Conservation (phyloP, 2,329 filamentous ascomycete species). For the Gaeumannomyces tritici region DNA sequence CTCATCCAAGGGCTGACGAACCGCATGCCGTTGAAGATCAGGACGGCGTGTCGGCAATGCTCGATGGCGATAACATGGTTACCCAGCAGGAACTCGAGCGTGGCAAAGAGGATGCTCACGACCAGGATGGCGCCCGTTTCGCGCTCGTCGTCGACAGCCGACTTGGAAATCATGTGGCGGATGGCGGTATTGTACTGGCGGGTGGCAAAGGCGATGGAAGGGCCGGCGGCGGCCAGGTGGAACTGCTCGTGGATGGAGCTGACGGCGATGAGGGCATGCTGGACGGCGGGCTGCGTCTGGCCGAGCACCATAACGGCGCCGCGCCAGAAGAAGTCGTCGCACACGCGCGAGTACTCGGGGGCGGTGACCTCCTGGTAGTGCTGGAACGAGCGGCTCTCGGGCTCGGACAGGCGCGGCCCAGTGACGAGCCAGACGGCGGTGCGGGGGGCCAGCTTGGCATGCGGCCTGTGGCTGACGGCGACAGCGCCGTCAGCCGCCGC, state of each 20-base stretch:
- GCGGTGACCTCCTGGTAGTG: conserved; percentile 28
- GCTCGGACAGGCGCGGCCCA: background rate
- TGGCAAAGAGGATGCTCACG: conserved; percentile 38
- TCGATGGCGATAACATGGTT: conserved; percentile 26
- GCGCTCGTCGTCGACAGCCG: conserved; percentile 18
- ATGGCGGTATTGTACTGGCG: conserved; percentile 41
- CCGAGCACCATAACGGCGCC: conserved; percentile 34
- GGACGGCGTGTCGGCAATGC: conserved; percentile 19
- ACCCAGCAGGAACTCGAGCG: conserved; percentile 37
- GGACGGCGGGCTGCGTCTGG: conserved; percentile 32
- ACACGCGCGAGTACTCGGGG: conserved; percentile 28
- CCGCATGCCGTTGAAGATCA: conserved; percentile 9
- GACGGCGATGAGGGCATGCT: conserved; percentile 39
- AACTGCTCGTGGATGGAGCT: conserved; percentile 34
- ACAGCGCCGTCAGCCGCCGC: background rate
- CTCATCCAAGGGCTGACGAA: conserved; percentile 16
- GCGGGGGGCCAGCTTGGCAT: background rate
- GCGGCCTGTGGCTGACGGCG: background rate
- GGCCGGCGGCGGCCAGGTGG: conserved; percentile 10
- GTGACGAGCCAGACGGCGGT: background rate
- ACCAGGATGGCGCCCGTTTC: conserved; percentile 26
- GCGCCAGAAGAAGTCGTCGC: conserved; percentile 32
- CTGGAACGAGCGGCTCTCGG: conserved; percentile 23
- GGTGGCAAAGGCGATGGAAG: conserved; percentile 18
- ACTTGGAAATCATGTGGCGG: conserved; percentile 20